Conservation (phyloP, 768 basidiomycete genomes). For the Mrakia hoshinonis region DNA sequence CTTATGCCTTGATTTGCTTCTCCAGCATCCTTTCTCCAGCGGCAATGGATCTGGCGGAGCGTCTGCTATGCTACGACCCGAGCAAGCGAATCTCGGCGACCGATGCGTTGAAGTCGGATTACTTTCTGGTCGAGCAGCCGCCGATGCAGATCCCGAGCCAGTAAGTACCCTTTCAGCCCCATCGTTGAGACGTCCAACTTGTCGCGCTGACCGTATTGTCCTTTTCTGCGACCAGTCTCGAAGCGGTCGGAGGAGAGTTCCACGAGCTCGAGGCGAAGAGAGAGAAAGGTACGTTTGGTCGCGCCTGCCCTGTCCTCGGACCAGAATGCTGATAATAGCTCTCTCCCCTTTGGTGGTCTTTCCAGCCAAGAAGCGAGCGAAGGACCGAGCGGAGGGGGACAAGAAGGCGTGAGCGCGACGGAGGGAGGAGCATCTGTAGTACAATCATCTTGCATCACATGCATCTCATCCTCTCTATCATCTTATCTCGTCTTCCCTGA, state of each 20-base stretch:
- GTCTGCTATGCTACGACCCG: slow-evolving; percentile 73
- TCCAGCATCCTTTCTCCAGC: slow-evolving; percentile 75
- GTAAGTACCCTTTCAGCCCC: slow-evolving; percentile 49
- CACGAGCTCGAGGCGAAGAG: slow-evolving; percentile 94
- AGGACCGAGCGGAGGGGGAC: slow-evolving; percentile 19
- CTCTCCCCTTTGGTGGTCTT: neutral
- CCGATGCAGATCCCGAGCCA: slow-evolving; percentile 62
- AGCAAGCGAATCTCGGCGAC: slow-evolving; percentile 61
- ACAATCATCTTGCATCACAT: no score
- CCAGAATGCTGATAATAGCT: neutral
- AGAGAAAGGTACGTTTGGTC: slow-evolving; percentile 49
- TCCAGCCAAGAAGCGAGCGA: slow-evolving; percentile 22
- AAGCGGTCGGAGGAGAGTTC: slow-evolving; percentile 84
- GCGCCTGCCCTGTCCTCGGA: neutral
- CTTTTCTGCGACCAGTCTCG: slow-evolving; percentile 48
- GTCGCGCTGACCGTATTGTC: no score
- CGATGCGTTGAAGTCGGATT: slow-evolving; percentile 71
- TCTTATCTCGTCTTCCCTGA: no score
- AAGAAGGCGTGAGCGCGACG: neutral
- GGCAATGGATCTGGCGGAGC: slow-evolving; percentile 77
- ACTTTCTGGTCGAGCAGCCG: slow-evolving; percentile 77
- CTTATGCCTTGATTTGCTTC: neutral
- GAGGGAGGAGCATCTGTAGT: no score
- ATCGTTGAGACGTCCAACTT: no score
- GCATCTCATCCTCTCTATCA: no score